Conservation (phyloP, 2,329 filamentous ascomycete genomes). For the Sporothrix variecibatus region DNA sequence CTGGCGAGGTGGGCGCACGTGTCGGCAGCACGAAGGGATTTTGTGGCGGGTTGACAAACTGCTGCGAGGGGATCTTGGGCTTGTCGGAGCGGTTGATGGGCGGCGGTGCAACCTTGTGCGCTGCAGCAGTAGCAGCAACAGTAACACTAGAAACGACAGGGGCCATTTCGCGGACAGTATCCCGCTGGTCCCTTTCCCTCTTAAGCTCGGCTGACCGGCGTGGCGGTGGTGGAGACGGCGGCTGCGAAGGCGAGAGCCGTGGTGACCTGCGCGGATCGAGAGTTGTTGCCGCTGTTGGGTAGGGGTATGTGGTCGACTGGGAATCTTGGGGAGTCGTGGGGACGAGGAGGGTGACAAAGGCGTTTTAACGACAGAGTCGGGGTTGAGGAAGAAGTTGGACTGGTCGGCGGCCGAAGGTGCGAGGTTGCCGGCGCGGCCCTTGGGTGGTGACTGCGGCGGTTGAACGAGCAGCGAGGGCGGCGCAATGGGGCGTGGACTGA, state of each 20-base stretch:
- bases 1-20: not conserved
- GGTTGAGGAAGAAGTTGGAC: slow-evolving; percentile 52
- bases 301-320: slow-evolving; percentile 59
- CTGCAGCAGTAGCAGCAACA: not conserved
- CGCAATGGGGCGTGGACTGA: slow-evolving; percentile 47
- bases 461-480: slow-evolving; percentile 69
- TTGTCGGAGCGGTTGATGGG: slow-evolving; percentile 81
- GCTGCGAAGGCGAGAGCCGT: slow-evolving; percentile 49
- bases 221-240: slow-evolving; percentile 65
- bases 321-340: slow-evolving; percentile 53
- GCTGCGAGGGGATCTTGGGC: slow-evolving; percentile 41
- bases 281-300: slow-evolving; percentile 51
- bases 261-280: slow-evolving; percentile 53
- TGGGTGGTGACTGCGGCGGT: slow-evolving; percentile 69
- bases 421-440: slow-evolving; percentile 41
- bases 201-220: slow-evolving; percentile 62
- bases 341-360: slow-evolving; percentile 46
- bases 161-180: not conserved
- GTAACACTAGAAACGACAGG: not conserved
- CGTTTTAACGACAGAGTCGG: slow-evolving; percentile 47
- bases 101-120: slow-evolving; percentile 57
- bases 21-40: not conserved
- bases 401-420: slow-evolving; percentile 43
- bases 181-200: slow-evolving; percentile 48
- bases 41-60: not conserved